Evolutionary conservation across 345 rosid genomes (phyloP).

Genomic region (Conringia planisiliqua): DNA sequence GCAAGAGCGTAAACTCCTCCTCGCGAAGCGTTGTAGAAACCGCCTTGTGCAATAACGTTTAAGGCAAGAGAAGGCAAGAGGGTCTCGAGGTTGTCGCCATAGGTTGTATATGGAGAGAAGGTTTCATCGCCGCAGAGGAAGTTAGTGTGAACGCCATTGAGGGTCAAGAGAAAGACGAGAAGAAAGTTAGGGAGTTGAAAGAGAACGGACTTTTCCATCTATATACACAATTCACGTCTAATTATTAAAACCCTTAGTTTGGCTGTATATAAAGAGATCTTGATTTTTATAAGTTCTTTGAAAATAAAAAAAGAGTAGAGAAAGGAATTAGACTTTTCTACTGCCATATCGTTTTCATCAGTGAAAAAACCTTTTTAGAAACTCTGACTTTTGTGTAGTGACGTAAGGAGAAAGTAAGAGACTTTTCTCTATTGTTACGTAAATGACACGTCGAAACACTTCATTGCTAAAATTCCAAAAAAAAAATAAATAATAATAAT

Average conservation of each 20-base stretch:
- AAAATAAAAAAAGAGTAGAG: not conserved
- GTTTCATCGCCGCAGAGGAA: constrained; percentile 24
- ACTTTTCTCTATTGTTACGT: not conserved
- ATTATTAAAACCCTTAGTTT: constrained; percentile 37
- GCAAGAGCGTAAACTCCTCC: constrained; percentile 40
- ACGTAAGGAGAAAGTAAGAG: too few relatives aligned
- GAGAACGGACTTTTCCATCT: constrained; percentile 1
- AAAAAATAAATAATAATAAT: too few relatives aligned
- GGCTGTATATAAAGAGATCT: too few relatives aligned
- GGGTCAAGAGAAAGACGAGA: constrained; percentile 12
- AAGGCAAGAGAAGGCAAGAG: constrained; percentile 36
- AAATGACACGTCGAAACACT: too few relatives aligned
- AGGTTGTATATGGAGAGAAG: not conserved
- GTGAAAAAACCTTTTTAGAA: not conserved
- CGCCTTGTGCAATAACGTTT: constrained; percentile 19
- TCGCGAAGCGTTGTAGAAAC: constrained; percentile 34
- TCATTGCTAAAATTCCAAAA: too few relatives aligned
- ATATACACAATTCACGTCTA: not conserved
- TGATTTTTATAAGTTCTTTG: too few relatives aligned
- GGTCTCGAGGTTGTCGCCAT: not conserved
- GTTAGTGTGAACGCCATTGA: constrained; percentile 28
- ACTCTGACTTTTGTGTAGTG: constrained; percentile 9
- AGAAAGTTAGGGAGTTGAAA: constrained; percentile 1
- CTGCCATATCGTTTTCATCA: constrained; percentile 14
- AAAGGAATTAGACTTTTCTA: constrained; percentile 1